Evolutionary conservation across 352 stramenopile genomes (phyloP).

Genomic region (Aphanomyces invadans): DNA sequence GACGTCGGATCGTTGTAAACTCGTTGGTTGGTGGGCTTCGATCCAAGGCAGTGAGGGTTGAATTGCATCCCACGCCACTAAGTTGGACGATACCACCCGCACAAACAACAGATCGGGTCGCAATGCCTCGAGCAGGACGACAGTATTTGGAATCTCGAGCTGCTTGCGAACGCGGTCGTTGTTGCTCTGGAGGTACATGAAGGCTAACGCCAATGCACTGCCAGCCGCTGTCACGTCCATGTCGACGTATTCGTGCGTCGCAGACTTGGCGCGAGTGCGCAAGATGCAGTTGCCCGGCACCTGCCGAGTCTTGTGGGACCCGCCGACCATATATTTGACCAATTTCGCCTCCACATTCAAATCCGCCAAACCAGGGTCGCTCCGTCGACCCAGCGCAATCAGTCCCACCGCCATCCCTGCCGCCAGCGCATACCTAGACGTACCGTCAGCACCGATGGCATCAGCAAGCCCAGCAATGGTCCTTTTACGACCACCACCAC

Average conservation of each 20-base stretch:
- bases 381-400: conserved; percentile 87
- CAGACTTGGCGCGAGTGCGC: neutral
- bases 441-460: neutral
- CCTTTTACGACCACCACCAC: neutral
- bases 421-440: conserved; percentile 83
- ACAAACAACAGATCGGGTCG: conserved; percentile 94
- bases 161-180: conserved; percentile 79
- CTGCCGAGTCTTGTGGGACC: conserved; percentile 38
- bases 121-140: conserved; percentile 94
- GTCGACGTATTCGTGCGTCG: conserved; percentile 85
- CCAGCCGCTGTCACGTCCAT: conserved; percentile 92
- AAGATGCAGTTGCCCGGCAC: conserved; percentile 1
- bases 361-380: conserved; percentile 88
- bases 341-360: conserved; percentile 95
- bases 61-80: conserved; percentile 95
- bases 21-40: conserved; percentile 52
- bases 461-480: neutral
- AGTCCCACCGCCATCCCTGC: conserved; percentile 93
- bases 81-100: conserved; percentile 87
- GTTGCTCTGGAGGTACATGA: conserved; percentile 95
- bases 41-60: conserved; percentile 87
- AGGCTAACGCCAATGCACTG: conserved; percentile 88
- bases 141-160: conserved; percentile 89
- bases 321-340: conserved; percentile 91
- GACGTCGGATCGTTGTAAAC: conserved; percentile 39